Evolutionary conservation across 2,329 filamentous ascomycete species (phyloP), one percentile per base, ranked within the genome.

Genomic region (Nemania sp.): DNA sequence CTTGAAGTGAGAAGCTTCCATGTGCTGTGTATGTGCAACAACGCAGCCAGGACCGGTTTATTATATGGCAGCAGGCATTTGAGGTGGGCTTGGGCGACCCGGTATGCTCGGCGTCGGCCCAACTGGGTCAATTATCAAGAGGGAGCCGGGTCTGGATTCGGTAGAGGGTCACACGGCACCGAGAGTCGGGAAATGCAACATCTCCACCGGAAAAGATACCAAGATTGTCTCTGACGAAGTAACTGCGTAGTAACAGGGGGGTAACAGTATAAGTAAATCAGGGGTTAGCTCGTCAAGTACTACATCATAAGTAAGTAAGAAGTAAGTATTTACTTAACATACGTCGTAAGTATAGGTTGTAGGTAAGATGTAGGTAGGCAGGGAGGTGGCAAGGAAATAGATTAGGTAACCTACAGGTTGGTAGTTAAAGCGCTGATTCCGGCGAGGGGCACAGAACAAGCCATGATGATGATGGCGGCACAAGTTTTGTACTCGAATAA

Each of bases 101-200:
- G 17, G 54, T 20, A 6, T 29, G 42, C 43, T 37, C 39, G 34
- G 34, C 46, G 5, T 54, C 40, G 42, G 50, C 25, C 25, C 47
- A 42, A 54, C 20, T 54, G 51, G 21, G 45, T 57, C 52, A 39
- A 55, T 40, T 35, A 43, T 17, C 35, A 17, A 37, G 47, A n/a
- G 25, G 45, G 9, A 34, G 58, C 54, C 32, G 35, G 32, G 40
- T 15, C 17, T 32, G 32, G 25, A 42, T n/a, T 34, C 6, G 51
- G 29, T 55, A 29, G 51, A 18, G 35, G 34, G 45, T 51, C 3
- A 37, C 56, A 69, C 69, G 69, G 69, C 69, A 71, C 54, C 58
- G 51, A 57, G 17, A 48, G 45, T 70, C 69, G 69, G 69, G 69
- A 71, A 65, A 56, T 69, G 54, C 51, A 34, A 39, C 46, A 59